phyloP scores from a whole-genome alignment of 208 protist species.

The Lotmaria passim region DNA sequence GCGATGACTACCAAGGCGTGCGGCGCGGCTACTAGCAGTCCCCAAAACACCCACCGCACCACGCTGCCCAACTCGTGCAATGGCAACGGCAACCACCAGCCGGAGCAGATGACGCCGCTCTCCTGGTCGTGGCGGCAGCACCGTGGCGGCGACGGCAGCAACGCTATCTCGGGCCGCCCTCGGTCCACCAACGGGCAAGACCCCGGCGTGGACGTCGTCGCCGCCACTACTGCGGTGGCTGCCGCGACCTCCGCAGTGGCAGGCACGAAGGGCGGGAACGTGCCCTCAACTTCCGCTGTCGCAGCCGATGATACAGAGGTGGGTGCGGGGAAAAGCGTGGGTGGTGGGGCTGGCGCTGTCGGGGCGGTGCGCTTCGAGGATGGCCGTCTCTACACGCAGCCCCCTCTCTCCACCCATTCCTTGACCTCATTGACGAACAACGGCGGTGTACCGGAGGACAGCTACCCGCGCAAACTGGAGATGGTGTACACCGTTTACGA shows the following conservation, averaged over 20 bases:
- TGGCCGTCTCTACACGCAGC: neutral
- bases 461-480: constrained; percentile 34
- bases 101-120: constrained; percentile 2
- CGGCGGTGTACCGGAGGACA: constrained; percentile 11
- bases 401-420: neutral
- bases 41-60: constrained; percentile 10
- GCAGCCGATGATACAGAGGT: too few species aligned
- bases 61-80: constrained; percentile 5
- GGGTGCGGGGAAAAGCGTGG: neutral
- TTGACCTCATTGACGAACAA: neutral
- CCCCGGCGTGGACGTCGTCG: neutral
- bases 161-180: neutral
- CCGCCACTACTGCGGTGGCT: too few species aligned
- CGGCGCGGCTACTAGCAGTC: constrained; percentile 2
- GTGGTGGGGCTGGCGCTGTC: neutral
- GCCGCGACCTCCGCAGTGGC: neutral
- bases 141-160: constrained; percentile 1
- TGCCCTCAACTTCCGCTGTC: neutral
- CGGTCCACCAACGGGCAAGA: neutral
- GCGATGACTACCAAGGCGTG: neutral
- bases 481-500: constrained; percentile 48
- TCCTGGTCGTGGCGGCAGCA: constrained; percentile 10
- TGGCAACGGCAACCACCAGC: constrained; percentile 4
- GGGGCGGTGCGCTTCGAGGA: constrained; percentile 12
- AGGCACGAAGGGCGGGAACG: neutral